Evolutionary conservation across 768 basidiomycete species (phyloP).

Genomic region (Phanerochaete sordida): DNA sequence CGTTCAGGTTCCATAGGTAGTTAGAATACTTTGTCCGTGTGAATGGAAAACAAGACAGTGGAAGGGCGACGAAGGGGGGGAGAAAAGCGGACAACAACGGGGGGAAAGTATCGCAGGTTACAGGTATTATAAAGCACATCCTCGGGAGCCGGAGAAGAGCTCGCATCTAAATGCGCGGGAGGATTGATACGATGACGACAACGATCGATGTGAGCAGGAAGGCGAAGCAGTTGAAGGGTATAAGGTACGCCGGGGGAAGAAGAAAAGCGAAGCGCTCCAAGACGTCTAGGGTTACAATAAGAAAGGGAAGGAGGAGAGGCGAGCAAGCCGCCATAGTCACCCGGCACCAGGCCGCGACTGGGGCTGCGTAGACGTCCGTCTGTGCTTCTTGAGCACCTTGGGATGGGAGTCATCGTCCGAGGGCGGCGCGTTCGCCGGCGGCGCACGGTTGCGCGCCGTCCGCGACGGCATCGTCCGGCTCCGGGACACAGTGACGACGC

Average conservation of each 20-base stretch:
- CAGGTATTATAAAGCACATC: slow-evolving; percentile 14
- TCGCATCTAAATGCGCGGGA: slow-evolving; percentile 5
- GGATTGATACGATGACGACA: slow-evolving; percentile 3
- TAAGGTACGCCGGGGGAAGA: slow-evolving; percentile 1
- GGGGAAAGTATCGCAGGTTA: slow-evolving; percentile 7
- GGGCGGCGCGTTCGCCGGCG: slow-evolving; percentile 3
- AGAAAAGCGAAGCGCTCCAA: slow-evolving; percentile 2
- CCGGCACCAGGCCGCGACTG: slow-evolving; percentile 14
- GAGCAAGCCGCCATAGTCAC: neutral
- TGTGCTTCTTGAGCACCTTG: slow-evolving; percentile 50
- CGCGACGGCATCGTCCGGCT: slow-evolving; percentile 63
- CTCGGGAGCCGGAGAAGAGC: slow-evolving; percentile 2
- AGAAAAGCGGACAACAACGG: neutral
- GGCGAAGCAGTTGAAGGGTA: slow-evolving; percentile 2
- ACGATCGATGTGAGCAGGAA: neutral
- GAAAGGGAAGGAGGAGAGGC: slow-evolving; percentile 1
- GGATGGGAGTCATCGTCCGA: slow-evolving; percentile 34
- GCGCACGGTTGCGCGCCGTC: slow-evolving; percentile 10
- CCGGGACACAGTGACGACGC: slow-evolving; percentile 43
- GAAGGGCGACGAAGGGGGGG: neutral
- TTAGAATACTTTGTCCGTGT: neutral
- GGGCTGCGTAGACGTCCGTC: slow-evolving; percentile 40
- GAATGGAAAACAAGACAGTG: neutral
- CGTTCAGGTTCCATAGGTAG: neutral
- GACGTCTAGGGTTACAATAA: slow-evolving; percentile 4